Conservation (phyloP, 2,329 filamentous ascomycete genomes). For the Alternaria hordeiaustralica region DNA sequence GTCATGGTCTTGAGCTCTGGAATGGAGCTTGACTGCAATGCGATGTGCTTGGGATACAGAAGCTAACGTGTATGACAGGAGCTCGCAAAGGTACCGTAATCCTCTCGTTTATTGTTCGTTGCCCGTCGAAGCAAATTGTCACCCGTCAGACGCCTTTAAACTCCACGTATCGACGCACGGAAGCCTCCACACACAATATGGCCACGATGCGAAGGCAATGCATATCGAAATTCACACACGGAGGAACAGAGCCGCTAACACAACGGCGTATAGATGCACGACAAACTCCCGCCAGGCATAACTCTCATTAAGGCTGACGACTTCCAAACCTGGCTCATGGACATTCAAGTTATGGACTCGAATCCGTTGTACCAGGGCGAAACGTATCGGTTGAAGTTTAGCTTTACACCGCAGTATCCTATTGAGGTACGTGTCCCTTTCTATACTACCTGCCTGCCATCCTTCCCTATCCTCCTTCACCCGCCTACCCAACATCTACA, state of each 20-base stretch:
- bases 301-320: conserved; percentile 80
- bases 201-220: not conserved
- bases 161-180: not conserved
- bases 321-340: conserved; percentile 88
- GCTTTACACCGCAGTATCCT: conserved; percentile 82
- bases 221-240: not conserved
- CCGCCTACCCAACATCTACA: not conserved
- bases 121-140: not conserved
- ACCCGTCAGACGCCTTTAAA: not conserved
- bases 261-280: conserved; percentile 56
- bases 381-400: conserved; percentile 84
- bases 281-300: conserved; percentile 71
- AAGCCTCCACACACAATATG: not conserved
- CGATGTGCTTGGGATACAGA: not conserved
- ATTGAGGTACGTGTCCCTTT: conserved; percentile 64
- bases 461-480: not conserved
- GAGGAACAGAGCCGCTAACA: not conserved
- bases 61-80: conserved; percentile 18
- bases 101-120: not conserved
- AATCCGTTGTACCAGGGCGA: conserved; percentile 88
- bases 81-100: conserved; percentile 27
- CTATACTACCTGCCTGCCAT: not conserved
- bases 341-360: conserved; percentile 86
- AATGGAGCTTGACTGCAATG: not conserved
- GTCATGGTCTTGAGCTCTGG: not conserved